phyloP scores from a whole-genome alignment of 306 rosid genomes.

The Dryas octopetala region DNA sequence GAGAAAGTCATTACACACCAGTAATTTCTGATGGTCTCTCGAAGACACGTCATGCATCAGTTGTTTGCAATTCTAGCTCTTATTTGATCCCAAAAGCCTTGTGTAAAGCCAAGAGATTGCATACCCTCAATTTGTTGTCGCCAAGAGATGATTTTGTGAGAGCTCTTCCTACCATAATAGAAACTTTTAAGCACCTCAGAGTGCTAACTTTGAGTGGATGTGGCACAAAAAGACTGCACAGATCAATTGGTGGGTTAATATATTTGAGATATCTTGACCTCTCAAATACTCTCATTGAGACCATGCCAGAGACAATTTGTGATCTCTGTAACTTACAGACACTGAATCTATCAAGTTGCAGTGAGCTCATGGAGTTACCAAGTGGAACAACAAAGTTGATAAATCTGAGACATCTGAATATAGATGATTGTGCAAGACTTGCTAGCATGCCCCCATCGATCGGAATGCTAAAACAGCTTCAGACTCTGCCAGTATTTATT shows the following conservation, averaged over 20 bases:
- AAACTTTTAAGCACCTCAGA: conserved; percentile 25
- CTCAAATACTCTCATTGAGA: conserved; percentile 9
- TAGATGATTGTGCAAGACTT: not conserved
- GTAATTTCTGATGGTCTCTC: not conserved
- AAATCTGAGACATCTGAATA: not conserved
- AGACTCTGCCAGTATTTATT: conserved; percentile 26
- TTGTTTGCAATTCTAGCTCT: conserved; percentile 16
- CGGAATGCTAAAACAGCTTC: not conserved
- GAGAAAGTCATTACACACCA: not conserved
- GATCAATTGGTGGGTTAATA: conserved; percentile 15
- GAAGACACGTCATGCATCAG: conserved; percentile 23
- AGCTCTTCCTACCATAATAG: conserved; percentile 6
- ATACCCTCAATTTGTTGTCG: conserved; percentile 23
- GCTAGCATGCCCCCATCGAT: conserved; percentile 10
- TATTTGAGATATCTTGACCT: conserved; percentile 27
- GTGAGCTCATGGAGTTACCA: conserved; percentile 22
- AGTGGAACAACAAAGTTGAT: not conserved
- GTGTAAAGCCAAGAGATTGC: conserved; percentile 19
- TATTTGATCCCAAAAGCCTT: conserved; percentile 18
- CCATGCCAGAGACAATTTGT: conserved; percentile 19
- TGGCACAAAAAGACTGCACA: conserved; percentile 13
- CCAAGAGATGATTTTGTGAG: conserved; percentile 13
- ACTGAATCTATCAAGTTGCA: conserved; percentile 21
- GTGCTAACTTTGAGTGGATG: conserved; percentile 21
- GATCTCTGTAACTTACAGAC: conserved; percentile 15